Base-by-base conservation (phyloP, 495 filamentous ascomycete species). In the Rostrohypoxylon terebratum region DNA sequence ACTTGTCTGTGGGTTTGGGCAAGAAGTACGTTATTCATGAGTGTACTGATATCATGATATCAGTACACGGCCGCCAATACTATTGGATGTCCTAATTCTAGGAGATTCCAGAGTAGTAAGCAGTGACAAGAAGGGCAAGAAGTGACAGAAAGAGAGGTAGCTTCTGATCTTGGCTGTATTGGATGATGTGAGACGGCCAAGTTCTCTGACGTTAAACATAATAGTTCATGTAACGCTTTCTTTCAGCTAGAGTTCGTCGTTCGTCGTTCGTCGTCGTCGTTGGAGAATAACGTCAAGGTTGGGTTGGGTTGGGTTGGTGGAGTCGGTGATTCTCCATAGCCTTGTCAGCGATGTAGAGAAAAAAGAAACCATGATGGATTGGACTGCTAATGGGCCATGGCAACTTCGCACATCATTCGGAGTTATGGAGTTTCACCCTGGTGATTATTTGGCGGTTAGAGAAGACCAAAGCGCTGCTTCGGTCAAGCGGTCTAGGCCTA, bases 21-120 rank as follows among this genome's bases (percentile, higher is more conserved):
- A 42, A 59, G 50, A 48, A 28, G 44, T 10, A 38, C n/a, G n/a
- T n/a, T n/a, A n/a, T n/a, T n/a, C n/a, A n/a, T n/a, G n/a, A n/a
- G n/a, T n/a, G n/a, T n/a, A n/a, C n/a, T 38, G 34, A 38, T 38
- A 13, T 38, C 11, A n/a, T 42, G 38, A 31, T 58, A 20, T 16
- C 40, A 51, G 44, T 34, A 9, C 18, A 9, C n/a, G 14, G 14
- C 13, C 11, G 11, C 33, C 36, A 25, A 14, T 23, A 21, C 36
- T 33, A 44, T n/a, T n/a, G n/a, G n/a, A n/a, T 16, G 23, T 53
- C 4, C n/a, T 42, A 10, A 38, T 31, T 51, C 40, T 34, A 23
- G 18, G 20, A 28, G 36, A 40, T 16, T 36, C 11, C 5, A 9
- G 50, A 62, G 61, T 47, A 72, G 70, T 72, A 72, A 72, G 64